These are phyloP conservation scores for Talaromyces proteolyticus DNA, from an alignment of 495 filamentous ascomycete genomes.

Conservation along the genomic window DNA sequence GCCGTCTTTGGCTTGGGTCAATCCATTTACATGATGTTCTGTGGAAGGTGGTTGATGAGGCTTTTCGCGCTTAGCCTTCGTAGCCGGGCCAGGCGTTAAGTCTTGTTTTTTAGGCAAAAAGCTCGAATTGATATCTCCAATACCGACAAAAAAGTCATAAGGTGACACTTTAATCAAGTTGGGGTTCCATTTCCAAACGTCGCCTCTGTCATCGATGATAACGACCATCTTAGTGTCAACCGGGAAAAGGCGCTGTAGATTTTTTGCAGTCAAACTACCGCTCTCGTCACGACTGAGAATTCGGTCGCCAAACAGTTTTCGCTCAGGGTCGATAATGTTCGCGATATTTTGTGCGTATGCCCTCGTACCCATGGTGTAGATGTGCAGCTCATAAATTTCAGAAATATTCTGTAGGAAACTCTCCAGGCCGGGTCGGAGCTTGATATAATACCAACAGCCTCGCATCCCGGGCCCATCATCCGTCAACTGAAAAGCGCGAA, in stretches of 20 bases:
- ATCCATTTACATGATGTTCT: constrained; percentile 32
- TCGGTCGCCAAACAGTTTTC: constrained; percentile 85
- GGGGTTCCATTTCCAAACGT: constrained; percentile 94
- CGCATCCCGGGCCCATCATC: constrained; percentile 74
- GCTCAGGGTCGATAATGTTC: constrained; percentile 84
- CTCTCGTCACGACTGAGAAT: constrained; percentile 97
- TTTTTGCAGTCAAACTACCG: constrained; percentile 85
- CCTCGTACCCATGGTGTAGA: constrained; percentile 98
- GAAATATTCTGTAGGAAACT: constrained; percentile 77
- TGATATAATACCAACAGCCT: constrained; percentile 93
- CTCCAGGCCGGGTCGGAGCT: constrained; percentile 87
- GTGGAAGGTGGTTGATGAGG: constrained; percentile 14
- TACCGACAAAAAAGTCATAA: constrained; percentile 97
- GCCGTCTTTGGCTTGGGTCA: constrained; percentile 19
- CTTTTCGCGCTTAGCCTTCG: constrained; percentile 15
- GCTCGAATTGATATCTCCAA: constrained; percentile 98
- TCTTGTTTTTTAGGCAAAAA: constrained; percentile 89
- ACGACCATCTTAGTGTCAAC: constrained; percentile 98
- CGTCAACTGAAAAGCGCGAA: constrained; percentile 76
- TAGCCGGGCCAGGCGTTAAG: constrained; percentile 31
- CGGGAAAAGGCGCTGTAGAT: constrained; percentile 84
- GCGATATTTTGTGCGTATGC: constrained; percentile 91
- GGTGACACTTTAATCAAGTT: constrained; percentile 93
- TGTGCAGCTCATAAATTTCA: constrained; percentile 85
- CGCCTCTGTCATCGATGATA: constrained; percentile 95